Percentiles rank a stretch among this genome's conserved stretches.
Evolutionary conservation across 495 filamentous ascomycete species (phyloP).

Genomic region (Xylaria curta): DNA sequence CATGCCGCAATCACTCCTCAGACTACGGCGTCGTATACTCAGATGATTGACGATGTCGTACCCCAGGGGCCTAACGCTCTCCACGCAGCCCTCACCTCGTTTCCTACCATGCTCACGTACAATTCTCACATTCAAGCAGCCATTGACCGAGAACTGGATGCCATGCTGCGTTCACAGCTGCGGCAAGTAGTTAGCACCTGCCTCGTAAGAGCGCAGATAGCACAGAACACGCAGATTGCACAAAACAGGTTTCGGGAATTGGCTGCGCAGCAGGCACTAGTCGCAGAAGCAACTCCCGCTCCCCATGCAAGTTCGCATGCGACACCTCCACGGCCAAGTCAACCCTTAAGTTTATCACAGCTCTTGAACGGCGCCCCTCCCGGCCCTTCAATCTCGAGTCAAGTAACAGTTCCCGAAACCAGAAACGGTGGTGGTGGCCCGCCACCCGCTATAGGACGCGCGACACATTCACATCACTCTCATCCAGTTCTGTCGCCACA

Average conservation of each 20-base stretch:
- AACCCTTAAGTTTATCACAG: slow-evolving; percentile 26
- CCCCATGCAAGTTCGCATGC: slow-evolving; percentile 22
- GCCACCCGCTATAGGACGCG: not conserved
- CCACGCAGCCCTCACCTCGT: slow-evolving; percentile 48
- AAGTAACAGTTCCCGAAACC: not conserved
- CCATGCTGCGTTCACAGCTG: slow-evolving; percentile 48
- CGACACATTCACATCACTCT: slow-evolving; percentile 8
- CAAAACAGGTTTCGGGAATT: slow-evolving; percentile 44
- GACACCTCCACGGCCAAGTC: slow-evolving; percentile 21
- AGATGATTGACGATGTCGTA: slow-evolving; percentile 52
- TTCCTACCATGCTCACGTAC: slow-evolving; percentile 52
- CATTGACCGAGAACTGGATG: slow-evolving; percentile 51
- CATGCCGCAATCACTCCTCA: slow-evolving; percentile 43
- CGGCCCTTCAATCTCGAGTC: slow-evolving; percentile 5
- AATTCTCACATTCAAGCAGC: slow-evolving; percentile 48
- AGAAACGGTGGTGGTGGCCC: not conserved
- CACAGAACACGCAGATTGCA: slow-evolving; percentile 44
- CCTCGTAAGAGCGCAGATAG: slow-evolving; percentile 50
- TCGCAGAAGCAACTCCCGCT: slow-evolving; percentile 29
- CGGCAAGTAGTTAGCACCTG: slow-evolving; percentile 49
- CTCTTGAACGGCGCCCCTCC: slow-evolving; percentile 21
- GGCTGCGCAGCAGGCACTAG: slow-evolving; percentile 38
- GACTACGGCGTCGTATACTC: slow-evolving; percentile 41
- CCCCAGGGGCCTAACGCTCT: slow-evolving; percentile 51
- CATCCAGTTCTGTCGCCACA: slow-evolving; percentile 14